These are phyloP conservation scores for Tylopilus felleus DNA, from an alignment of 768 basidiomycete species.

Conservation along the genomic window DNA sequence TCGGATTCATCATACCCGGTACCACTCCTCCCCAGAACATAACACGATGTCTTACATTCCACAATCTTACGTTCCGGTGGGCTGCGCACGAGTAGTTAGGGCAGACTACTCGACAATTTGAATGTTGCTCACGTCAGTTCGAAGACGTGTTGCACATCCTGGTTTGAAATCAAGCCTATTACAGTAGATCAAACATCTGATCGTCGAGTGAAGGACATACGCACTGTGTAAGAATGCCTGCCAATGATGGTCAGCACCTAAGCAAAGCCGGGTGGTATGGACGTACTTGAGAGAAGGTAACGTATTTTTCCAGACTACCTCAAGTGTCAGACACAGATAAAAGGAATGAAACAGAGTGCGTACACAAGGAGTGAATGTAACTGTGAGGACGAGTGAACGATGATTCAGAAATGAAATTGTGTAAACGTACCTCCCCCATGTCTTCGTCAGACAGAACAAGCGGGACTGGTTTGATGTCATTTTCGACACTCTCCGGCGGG, in stretches of 20 bases:
- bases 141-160: slow-evolving; percentile 27
- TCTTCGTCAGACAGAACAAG: slow-evolving; percentile 43
- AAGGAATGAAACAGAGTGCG: slow-evolving; percentile 17
- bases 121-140: slow-evolving; percentile 21
- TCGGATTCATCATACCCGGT: slow-evolving; percentile 50
- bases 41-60: slow-evolving; percentile 57
- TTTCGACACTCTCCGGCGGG: slow-evolving; percentile 34
- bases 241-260: not conserved
- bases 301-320: slow-evolving; percentile 32
- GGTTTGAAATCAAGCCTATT: slow-evolving; percentile 23
- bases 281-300: slow-evolving; percentile 25
- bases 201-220: not conserved
- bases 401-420: not conserved
- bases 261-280: not conserved
- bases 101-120: slow-evolving; percentile 11
- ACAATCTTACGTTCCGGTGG: slow-evolving; percentile 54
- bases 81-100: slow-evolving; percentile 20
- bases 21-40: slow-evolving; percentile 68
- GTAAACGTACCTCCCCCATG: slow-evolving; percentile 41
- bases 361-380: slow-evolving; percentile 61
- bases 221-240: slow-evolving; percentile 25
- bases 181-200: not conserved
- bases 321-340: slow-evolving; percentile 38
- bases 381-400: slow-evolving; percentile 27
- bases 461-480: slow-evolving; percentile 13